These are phyloP conservation scores for Wallacemonas collosoma DNA, from an alignment of 208 protist genomes.

Conservation along the genomic window DNA sequence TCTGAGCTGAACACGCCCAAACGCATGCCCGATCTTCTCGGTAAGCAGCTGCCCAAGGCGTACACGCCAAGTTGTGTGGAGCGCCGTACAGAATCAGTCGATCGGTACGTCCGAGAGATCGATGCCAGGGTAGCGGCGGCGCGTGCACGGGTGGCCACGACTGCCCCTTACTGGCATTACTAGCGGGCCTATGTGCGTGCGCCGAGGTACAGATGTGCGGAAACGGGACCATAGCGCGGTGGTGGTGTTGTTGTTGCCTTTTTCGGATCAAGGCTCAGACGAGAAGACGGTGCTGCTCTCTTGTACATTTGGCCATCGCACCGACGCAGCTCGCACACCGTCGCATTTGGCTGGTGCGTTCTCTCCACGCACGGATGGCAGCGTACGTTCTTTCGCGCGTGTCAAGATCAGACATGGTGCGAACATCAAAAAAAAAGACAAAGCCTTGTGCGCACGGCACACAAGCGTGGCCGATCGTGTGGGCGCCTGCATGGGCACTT, in stretches of 20 bases:
- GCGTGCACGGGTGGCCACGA: slow-evolving; percentile 19
- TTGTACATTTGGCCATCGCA: too few species aligned
- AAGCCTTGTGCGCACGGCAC: neutral
- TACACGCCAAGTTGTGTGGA: slow-evolving; percentile 39
- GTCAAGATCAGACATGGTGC: neutral
- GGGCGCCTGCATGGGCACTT: too few species aligned
- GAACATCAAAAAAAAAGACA: neutral
- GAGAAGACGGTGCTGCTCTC: too few species aligned
- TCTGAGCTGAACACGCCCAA: slow-evolving; percentile 27
- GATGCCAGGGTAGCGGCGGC: slow-evolving; percentile 24
- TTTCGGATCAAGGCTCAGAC: too few species aligned
- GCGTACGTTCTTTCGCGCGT: neutral
- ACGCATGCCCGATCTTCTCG: slow-evolving; percentile 36
- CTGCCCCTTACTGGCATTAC: slow-evolving; percentile 20
- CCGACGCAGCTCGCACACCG: too few species aligned
- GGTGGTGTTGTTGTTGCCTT: too few species aligned
- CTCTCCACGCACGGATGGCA: neutral
- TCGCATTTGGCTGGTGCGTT: too few species aligned
- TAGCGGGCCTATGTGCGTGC: slow-evolving; percentile 6
- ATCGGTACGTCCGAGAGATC: slow-evolving; percentile 19
- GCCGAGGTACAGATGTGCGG: too few species aligned
- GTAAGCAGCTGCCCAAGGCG: slow-evolving; percentile 28
- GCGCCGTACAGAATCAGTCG: slow-evolving; percentile 11
- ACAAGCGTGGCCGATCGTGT: too few species aligned
- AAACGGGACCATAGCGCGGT: too few species aligned